Evolutionary conservation across 305 asterid species (phyloP).

Genomic region (Lippia alba): DNA sequence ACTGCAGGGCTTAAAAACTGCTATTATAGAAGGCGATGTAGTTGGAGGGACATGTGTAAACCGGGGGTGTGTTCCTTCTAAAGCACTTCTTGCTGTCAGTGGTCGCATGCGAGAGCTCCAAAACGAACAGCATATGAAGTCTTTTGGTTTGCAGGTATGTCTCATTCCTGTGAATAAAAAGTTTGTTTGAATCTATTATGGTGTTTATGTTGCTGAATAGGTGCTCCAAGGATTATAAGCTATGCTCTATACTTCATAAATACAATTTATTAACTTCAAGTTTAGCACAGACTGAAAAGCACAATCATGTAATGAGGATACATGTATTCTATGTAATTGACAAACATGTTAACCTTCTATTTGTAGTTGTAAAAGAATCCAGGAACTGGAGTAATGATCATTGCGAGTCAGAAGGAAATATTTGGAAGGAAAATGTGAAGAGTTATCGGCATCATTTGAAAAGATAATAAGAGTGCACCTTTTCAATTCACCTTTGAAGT

Average conservation of each 20-base stretch:
- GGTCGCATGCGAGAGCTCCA: slow-evolving; percentile 97
- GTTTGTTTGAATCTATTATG: background rate
- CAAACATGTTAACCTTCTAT: slow-evolving; percentile 2
- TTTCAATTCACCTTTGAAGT: slow-evolving; percentile 9
- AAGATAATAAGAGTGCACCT: slow-evolving; percentile 9
- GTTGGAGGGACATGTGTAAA: slow-evolving; percentile 95
- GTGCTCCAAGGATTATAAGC: background rate
- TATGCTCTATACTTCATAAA: slow-evolving; percentile 1
- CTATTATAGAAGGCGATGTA: slow-evolving; percentile 87
- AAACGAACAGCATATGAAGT: slow-evolving; percentile 83
- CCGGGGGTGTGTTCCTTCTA: slow-evolving; percentile 93
- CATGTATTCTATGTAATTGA: slow-evolving; percentile 2
- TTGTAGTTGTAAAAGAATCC: slow-evolving; percentile 1
- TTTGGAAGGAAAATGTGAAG: slow-evolving; percentile 17
- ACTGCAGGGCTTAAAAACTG: slow-evolving; percentile 85
- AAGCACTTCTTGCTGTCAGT: slow-evolving; percentile 95
- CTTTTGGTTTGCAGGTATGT: slow-evolving; percentile 87
- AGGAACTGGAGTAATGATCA: background rate
- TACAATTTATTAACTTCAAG: background rate
- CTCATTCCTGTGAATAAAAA: slow-evolving; percentile 27
- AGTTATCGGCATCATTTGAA: slow-evolving; percentile 6
- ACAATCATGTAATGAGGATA: slow-evolving; percentile 10
- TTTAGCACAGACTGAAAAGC: slow-evolving; percentile 17
- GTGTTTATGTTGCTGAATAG: slow-evolving; percentile 20
- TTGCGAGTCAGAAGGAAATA: slow-evolving; percentile 4